A percentile compares a stretch with the other conserved stretches of the same genome.
These are phyloP conservation scores for Voacanga thouarsii DNA, from an alignment of 257 asterid genomes.

Conservation along the genomic window DNA sequence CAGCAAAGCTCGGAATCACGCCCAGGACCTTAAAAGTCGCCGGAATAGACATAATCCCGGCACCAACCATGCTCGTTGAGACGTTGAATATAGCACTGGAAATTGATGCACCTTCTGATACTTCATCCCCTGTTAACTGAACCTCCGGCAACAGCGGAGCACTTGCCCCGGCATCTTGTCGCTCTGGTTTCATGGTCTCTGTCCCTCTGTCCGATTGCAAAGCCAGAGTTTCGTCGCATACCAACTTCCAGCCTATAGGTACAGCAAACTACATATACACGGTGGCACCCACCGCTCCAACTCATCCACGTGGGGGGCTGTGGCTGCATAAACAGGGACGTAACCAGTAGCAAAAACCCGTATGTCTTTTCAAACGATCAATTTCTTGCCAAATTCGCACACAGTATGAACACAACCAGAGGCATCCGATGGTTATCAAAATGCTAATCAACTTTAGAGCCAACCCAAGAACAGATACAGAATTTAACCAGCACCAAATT, in stretches of 20 bases:
- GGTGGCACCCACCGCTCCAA: neutral
- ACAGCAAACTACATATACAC: neutral
- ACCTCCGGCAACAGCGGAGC: conserved; percentile 55
- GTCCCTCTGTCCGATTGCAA: neutral
- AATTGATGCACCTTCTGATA: conserved; percentile 53
- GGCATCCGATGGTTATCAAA: neutral
- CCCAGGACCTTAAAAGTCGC: conserved; percentile 89
- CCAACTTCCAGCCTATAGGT: neutral
- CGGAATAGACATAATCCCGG: conserved; percentile 96
- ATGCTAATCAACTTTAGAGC: neutral
- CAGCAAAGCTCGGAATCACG: conserved; percentile 71
- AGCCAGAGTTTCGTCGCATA: neutral
- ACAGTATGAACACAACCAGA: neutral
- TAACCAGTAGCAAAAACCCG: neutral
- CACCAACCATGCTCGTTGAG: conserved; percentile 91
- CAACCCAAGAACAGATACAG: neutral
- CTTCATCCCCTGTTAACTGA: conserved; percentile 18
- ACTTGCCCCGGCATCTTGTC: conserved; percentile 32
- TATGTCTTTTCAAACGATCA: neutral
- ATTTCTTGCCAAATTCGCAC: neutral
- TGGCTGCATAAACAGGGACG: neutral
- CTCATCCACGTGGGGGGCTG: neutral
- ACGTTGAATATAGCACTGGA: conserved; percentile 84
- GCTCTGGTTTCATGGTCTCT: conserved; percentile 31
- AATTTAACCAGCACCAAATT: neutral